A percentile compares a stretch with the other conserved stretches of the same genome.
Evolutionary conservation across 2,329 filamentous ascomycete genomes (phyloP).

Genomic region (Chaetomiaceae sp.): DNA sequence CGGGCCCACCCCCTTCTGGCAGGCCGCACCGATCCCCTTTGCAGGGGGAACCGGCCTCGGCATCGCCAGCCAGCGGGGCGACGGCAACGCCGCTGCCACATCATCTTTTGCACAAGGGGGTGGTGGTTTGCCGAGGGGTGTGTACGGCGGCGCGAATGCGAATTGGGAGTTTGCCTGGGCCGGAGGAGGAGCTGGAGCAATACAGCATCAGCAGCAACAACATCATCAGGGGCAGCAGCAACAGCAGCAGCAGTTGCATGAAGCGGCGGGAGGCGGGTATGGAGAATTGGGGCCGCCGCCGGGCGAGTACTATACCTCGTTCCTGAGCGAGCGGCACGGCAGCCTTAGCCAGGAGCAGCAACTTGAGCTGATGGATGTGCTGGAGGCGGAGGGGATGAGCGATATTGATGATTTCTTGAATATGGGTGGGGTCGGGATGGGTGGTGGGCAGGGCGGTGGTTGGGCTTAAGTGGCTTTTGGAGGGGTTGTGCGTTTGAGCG

Average conservation of each 20-base stretch:
- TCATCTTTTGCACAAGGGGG: too few relatives aligned
- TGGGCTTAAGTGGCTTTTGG: too few relatives aligned
- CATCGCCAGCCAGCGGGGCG: too few relatives aligned
- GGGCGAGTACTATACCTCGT: conserved; percentile 10
- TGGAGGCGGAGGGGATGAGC: conserved; percentile 62
- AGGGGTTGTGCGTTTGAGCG: too few relatives aligned
- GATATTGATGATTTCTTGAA: conserved; percentile 57
- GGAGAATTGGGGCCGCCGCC: not conserved
- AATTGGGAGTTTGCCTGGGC: conserved; percentile 2
- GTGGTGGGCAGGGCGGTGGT: conserved; percentile 3
- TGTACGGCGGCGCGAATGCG: not conserved
- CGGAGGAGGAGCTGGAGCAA: not conserved
- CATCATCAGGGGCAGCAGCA: not conserved
- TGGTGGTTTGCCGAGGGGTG: too few relatives aligned
- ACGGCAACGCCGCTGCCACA: too few relatives aligned
- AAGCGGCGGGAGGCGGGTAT: too few relatives aligned
- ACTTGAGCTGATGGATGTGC: conserved; percentile 70
- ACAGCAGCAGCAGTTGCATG: not conserved
- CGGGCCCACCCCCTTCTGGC: conserved; percentile 33
- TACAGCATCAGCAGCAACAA: not conserved
- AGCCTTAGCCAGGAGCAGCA: conserved; percentile 76
- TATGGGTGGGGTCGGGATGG: conserved; percentile 26
- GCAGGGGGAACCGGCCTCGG: conserved; percentile 22
- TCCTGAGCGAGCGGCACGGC: conserved; percentile 50
- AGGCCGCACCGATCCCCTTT: conserved; percentile 28